A percentile compares a stretch with the other conserved stretches of the same genome.
These are phyloP conservation scores for Dendrobium catenatum DNA, from an alignment of 106 monocot species.

Conservation along the genomic window DNA sequence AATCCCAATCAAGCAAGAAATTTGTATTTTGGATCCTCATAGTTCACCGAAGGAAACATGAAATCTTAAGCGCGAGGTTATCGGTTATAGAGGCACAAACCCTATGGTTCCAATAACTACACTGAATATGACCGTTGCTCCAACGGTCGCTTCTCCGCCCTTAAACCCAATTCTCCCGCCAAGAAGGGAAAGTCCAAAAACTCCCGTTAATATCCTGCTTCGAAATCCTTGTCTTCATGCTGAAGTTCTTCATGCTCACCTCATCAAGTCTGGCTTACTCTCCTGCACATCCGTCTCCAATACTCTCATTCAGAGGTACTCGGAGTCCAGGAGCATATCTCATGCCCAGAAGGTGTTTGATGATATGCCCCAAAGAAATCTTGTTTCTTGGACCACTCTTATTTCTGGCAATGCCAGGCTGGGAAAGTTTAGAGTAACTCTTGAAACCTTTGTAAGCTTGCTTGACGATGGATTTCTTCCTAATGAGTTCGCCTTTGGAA, in stretches of 20 bases:
- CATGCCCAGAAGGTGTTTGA: conserved; percentile 24
- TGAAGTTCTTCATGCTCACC: conserved; percentile 30
- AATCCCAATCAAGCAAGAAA: too few species aligned
- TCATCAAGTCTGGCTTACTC: conserved; percentile 22
- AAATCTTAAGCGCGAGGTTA: too few species aligned
- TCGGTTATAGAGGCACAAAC: too few species aligned
- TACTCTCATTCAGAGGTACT: conserved; percentile 42
- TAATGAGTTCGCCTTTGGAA: neutral
- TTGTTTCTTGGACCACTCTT: conserved; percentile 48
- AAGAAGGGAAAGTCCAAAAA: neutral
- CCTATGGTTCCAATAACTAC: neutral
- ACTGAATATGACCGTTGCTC: neutral
- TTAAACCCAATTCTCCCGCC: neutral
- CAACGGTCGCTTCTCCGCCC: neutral
- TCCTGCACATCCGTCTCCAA: conserved; percentile 31
- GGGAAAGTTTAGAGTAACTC: neutral
- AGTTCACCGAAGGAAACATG: too few species aligned
- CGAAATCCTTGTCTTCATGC: neutral
- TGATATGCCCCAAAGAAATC: conserved; percentile 17
- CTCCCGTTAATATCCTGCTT: neutral
- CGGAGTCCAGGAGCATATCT: conserved; percentile 14
- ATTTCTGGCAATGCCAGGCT: conserved; percentile 23
- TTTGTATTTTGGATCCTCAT: too few species aligned
- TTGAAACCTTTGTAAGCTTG: conserved; percentile 1
- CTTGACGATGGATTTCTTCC: neutral